Percentiles rank a stretch among this genome's conserved stretches.
Evolutionary conservation across 345 rosid species (phyloP).

Genomic region (Hypericum perforatum): DNA sequence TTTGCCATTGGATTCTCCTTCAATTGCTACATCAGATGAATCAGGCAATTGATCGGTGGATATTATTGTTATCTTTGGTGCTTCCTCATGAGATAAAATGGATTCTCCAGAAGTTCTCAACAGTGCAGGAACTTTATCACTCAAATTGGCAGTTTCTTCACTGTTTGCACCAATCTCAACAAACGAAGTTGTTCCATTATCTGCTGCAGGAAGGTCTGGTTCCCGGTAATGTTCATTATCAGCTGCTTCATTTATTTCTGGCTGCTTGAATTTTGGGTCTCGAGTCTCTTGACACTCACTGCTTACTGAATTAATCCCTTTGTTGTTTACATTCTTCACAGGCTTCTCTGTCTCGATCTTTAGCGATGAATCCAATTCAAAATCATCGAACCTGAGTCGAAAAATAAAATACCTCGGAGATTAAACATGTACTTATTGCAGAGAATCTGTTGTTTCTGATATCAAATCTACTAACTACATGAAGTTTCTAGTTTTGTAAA

Average conservation of each 20-base stretch:
- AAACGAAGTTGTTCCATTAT: slow-evolving; percentile 16
- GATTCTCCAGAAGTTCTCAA: slow-evolving; percentile 12
- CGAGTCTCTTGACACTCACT: slow-evolving; percentile 25
- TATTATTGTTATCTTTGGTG: slow-evolving; percentile 15
- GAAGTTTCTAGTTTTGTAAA: no score
- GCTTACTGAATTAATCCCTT: slow-evolving; percentile 24
- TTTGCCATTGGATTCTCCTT: slow-evolving; percentile 12
- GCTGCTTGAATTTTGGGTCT: slow-evolving; percentile 16
- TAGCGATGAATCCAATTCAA: slow-evolving; percentile 36
- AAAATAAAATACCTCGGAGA: slow-evolving; percentile 14
- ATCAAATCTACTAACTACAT: no score
- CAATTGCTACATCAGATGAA: slow-evolving; percentile 8
- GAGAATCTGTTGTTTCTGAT: no score
- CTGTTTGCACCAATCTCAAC: slow-evolving; percentile 20
- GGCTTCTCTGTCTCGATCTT: slow-evolving; percentile 24
- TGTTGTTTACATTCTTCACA: slow-evolving; percentile 20
- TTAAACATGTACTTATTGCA: slow-evolving; percentile 6
- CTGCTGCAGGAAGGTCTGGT: slow-evolving; percentile 13
- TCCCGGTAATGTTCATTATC: slow-evolving; percentile 17
- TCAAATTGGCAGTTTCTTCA: slow-evolving; percentile 13
- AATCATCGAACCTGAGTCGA: slow-evolving; percentile 46
- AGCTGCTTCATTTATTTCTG: slow-evolving; percentile 12
- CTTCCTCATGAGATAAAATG: slow-evolving; percentile 6
- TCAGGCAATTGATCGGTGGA: not conserved
- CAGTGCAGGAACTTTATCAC: slow-evolving; percentile 18